Percentiles rank a stretch among this genome's conserved stretches.
These are phyloP conservation scores for Fusarium phyllophilum DNA, from an alignment of 2,329 filamentous ascomycete species.

Conservation along the genomic window DNA sequence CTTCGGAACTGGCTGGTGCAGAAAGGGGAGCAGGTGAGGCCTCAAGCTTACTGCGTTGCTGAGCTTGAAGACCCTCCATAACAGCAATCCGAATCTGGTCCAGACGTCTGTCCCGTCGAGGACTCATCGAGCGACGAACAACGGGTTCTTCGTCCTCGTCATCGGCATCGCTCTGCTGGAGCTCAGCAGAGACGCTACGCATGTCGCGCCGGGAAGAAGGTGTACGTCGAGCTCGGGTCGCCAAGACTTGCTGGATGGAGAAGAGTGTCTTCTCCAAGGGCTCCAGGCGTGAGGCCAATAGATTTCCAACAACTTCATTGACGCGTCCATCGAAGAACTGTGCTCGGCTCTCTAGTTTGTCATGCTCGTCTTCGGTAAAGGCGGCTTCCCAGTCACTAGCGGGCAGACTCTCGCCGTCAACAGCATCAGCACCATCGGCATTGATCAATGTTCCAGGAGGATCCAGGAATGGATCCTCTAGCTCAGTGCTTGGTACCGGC, in stretches of 20 bases:
- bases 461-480: conserved; percentile 72
- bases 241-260: conserved; percentile 77
- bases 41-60: conserved; percentile 57
- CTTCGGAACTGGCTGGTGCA: conserved; percentile 13
- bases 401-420: conserved; percentile 65
- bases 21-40: conserved; percentile 40
- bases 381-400: conserved; percentile 93
- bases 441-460: conserved; percentile 59
- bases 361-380: conserved; percentile 83
- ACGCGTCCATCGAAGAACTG: conserved; percentile 93
- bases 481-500: conserved; percentile 62
- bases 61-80: conserved; percentile 75
- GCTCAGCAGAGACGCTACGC: conserved; percentile 75
- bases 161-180: conserved; percentile 88
- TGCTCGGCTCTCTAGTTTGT: conserved; percentile 82
- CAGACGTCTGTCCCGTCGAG: conserved; percentile 78
- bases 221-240: conserved; percentile 64
- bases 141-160: conserved; percentile 85
- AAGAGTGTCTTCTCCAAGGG: conserved; percentile 84
- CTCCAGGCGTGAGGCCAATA: conserved; percentile 79
- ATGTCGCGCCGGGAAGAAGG: conserved; percentile 67
- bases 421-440: conserved; percentile 60
- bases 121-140: conserved; percentile 77
- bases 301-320: conserved; percentile 82
- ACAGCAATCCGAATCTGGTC: conserved; percentile 83